Percentiles rank a stretch among this genome's conserved stretches.
phyloP scores from a whole-genome alignment of 2,329 filamentous ascomycete species.

The Apiospora marii region DNA sequence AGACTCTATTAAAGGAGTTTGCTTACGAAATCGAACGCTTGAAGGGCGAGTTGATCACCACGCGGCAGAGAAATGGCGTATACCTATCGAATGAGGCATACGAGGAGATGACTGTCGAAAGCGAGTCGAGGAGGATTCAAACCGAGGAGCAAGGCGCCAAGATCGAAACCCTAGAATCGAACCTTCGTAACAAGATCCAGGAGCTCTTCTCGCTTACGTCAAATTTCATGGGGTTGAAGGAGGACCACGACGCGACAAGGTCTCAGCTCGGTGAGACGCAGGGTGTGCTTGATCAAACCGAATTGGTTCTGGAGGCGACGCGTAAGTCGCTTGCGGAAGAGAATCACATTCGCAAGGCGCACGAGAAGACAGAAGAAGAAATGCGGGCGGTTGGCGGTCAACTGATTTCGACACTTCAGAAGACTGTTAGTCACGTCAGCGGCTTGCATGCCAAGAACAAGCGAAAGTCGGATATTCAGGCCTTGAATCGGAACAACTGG shows the following conservation, averaged over 20 bases:
- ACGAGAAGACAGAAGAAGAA: conserved; percentile 83
- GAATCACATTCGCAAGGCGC: conserved; percentile 78
- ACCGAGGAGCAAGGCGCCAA: conserved; percentile 92
- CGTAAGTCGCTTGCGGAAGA: conserved; percentile 81
- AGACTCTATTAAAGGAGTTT: conserved; percentile 88
- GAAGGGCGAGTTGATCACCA: conserved; percentile 92
- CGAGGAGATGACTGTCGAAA: conserved; percentile 90
- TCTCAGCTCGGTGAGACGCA: conserved; percentile 79
- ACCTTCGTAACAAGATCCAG: conserved; percentile 91
- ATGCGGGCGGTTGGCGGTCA: conserved; percentile 77
- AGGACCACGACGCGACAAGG: conserved; percentile 83
- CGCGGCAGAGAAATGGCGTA: conserved; percentile 91
- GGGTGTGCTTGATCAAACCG: conserved; percentile 84
- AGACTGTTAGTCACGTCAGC: conserved; percentile 81
- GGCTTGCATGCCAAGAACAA: conserved; percentile 86
- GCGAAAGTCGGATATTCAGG: conserved; percentile 84
- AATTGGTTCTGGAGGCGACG: conserved; percentile 81
- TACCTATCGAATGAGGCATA: conserved; percentile 90
- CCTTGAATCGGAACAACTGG: conserved; percentile 82
- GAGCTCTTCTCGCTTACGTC: conserved; percentile 88
- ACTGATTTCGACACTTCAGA: conserved; percentile 79
- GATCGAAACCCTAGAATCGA: conserved; percentile 90
- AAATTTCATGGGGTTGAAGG: conserved; percentile 87
- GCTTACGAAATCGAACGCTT: conserved; percentile 92
- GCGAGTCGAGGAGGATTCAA: conserved; percentile 89